Evolutionary conservation across 495 filamentous ascomycete genomes (phyloP), one percentile per base, ranked within the genome.

Genomic region (Tuber melanosporum): DNA sequence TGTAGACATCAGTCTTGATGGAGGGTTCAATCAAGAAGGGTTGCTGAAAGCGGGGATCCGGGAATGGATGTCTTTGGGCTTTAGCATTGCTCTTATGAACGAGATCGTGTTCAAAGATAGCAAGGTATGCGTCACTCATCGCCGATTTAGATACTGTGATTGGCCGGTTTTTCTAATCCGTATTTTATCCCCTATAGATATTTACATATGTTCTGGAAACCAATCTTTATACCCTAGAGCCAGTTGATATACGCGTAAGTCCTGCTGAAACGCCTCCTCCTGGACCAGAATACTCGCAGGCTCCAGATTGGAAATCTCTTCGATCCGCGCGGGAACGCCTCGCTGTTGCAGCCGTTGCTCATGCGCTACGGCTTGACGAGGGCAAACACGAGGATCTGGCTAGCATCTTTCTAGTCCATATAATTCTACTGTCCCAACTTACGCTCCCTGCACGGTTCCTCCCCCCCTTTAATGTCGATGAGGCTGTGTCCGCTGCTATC

Each of bases 21-120:
- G 57, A 0, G 26, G 26, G 15, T 19, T 66, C 32, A 66, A 66
- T 66, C 45, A 77, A 71, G 71, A 36, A 5, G 74, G 41, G 62
- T 39, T 77, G 26, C 77, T 71, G 20, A 71, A 76, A 43, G 46
- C 36, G 41, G 46, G 43, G 5, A 41, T 45, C n/a, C 66, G 76
- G n/a, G 71, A 45, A 49, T 79, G 74, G 70, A 77, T 82, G 36
- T 72, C 77, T 66, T 70, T 73, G 15, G 75, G 75, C 71, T 47
- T 85, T 42, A 85, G 86, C 75, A 84, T 90, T 2, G 87, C 89
- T 39, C 83, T 91, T 0, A 84, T 91, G 72, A 91, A 91, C 74
- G 87, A 86, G 36, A 72, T 91, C 19, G 86, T 88, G 52, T 89
- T 86, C 76, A 81, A 83, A 41, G 89, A 91, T 74, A 90, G 88